Percentiles rank a stretch among this genome's conserved stretches.
phyloP scores from a whole-genome alignment of 345 rosid genomes.

The Raphanus sativus region DNA sequence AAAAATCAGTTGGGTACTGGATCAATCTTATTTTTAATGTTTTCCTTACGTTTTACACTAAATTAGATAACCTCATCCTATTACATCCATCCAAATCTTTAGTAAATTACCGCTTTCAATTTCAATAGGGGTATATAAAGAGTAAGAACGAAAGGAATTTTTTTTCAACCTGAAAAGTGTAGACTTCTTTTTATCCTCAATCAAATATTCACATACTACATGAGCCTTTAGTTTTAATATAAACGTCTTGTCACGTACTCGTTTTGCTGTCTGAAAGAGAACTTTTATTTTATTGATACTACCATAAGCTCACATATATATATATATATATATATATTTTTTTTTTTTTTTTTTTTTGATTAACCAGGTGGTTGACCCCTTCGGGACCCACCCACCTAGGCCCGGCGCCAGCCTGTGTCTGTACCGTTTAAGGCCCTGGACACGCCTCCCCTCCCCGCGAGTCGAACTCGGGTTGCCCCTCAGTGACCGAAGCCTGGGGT shows the following conservation, averaged over 20 bases:
- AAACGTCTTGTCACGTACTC: background rate
- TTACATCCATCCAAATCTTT: slow-evolving; percentile 2
- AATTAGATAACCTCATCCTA: background rate
- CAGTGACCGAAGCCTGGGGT: too few relatives aligned
- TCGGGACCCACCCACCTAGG: too few relatives aligned
- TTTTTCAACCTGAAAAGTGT: slow-evolving; percentile 21
- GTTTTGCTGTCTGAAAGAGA: slow-evolving; percentile 23
- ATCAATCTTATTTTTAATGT: background rate
- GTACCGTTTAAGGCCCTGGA: too few relatives aligned
- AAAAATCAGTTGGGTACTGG: background rate
- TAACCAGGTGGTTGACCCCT: too few relatives aligned
- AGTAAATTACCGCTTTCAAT: slow-evolving; percentile 6
- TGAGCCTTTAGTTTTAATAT: slow-evolving; percentile 4
- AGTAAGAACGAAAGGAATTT: background rate
- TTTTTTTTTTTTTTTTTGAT: too few relatives aligned
- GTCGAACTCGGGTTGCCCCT: too few relatives aligned
- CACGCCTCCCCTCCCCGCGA: too few relatives aligned
- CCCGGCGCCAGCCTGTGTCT: too few relatives aligned
- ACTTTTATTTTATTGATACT: slow-evolving; percentile 5
- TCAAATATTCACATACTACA: slow-evolving; percentile 30
- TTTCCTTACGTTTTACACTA: background rate
- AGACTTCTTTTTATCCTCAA: background rate
- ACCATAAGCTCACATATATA: slow-evolving; percentile 14
- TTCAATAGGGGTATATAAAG: background rate
- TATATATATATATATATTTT: too few relatives aligned